A percentile compares a stretch with the other conserved stretches of the same genome.
These are phyloP conservation scores for Curvularia eragrostidis DNA, from an alignment of 2,329 filamentous ascomycete genomes.

Conservation along the genomic window DNA sequence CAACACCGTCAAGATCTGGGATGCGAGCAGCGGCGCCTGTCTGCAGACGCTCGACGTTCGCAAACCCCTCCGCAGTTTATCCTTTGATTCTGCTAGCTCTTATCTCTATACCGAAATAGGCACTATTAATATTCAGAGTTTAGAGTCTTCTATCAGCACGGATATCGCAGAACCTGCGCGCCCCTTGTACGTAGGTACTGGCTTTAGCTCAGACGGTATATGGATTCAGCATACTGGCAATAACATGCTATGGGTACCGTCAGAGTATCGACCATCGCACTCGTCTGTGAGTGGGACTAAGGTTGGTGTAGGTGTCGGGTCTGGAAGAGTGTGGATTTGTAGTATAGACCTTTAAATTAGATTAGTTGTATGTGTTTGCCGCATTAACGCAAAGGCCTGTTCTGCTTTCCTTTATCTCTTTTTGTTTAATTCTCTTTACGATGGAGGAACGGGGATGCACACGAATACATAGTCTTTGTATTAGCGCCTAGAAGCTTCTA, in stretches of 20 bases:
- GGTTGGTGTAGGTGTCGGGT: slow-evolving; percentile 22
- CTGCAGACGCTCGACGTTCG: neutral
- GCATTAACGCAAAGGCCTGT: neutral
- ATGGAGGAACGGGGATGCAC: slow-evolving; percentile 9
- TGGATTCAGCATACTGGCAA: slow-evolving; percentile 30
- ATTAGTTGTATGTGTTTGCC: slow-evolving; percentile 1
- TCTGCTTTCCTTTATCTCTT: slow-evolving; percentile 9
- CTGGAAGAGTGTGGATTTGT: slow-evolving; percentile 29
- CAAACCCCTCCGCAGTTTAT: neutral
- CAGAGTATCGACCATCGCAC: slow-evolving; percentile 31
- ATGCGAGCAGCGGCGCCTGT: neutral
- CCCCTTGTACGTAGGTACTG: slow-evolving; percentile 19
- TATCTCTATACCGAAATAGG: slow-evolving; percentile 27
- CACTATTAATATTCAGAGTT: slow-evolving; percentile 17
- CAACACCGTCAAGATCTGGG: neutral
- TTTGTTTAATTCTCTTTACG: slow-evolving; percentile 7
- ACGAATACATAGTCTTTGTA: slow-evolving; percentile 9
- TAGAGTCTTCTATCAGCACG: slow-evolving; percentile 5
- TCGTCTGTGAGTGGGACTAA: slow-evolving; percentile 23
- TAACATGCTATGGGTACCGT: slow-evolving; percentile 31
- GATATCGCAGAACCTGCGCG: slow-evolving; percentile 15
- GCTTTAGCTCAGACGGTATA: slow-evolving; percentile 23
- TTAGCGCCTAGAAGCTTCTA: slow-evolving; percentile 3
- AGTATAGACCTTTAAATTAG: slow-evolving; percentile 9
- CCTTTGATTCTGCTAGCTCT: neutral